Evolutionary conservation across 768 basidiomycete species (phyloP), one percentile per base, ranked within the genome.

Genomic region (Collybia nuda): DNA sequence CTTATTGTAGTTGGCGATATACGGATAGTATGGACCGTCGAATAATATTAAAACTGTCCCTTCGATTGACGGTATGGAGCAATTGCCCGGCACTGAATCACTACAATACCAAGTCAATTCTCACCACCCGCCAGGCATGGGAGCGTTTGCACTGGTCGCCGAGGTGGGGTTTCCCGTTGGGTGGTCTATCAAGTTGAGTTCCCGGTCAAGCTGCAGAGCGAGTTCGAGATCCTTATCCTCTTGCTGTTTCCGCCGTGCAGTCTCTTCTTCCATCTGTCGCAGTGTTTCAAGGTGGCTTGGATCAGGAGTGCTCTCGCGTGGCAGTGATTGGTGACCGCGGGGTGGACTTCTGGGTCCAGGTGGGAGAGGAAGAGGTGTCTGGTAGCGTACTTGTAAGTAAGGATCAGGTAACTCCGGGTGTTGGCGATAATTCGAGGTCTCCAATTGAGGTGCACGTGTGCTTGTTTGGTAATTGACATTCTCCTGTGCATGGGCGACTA

Each of bases 291-390:
- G 36, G 11, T 69, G 64, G 15, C 61, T 56, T 43, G 53, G 56
- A 56, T 80, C 74, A n/a, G 58, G n/a, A 40, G 47, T 63, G 67
- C 60, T 63, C 50, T 47, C 56, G 40, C 63, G 57, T 60, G 66
- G 63, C 7, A 68, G 64, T 40, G 59, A 54, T 53, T 60, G 51
- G 19, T 17, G 50, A 11, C 38, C 35, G 18, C 21, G 53, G 9
- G 51, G 44, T 40, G 50, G 45, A 17, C 49, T 56, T 22, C 42
- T 47, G 12, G 64, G 51, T 14, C 67, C 72, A 18, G 72, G 66
- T n/a, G 82, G 83, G 7, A 83, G 69, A 3, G 82, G 81, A 14
- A 84, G 65, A 14, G 84, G 81, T 0, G 75, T 67, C 40, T 75
- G 72, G 61, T 85, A 85, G 17, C 82, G 76, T 18, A 62, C 64